Evolutionary conservation across 1,139 yeast species (phyloP).

Genomic region (Chernovozyma aurita): DNA sequence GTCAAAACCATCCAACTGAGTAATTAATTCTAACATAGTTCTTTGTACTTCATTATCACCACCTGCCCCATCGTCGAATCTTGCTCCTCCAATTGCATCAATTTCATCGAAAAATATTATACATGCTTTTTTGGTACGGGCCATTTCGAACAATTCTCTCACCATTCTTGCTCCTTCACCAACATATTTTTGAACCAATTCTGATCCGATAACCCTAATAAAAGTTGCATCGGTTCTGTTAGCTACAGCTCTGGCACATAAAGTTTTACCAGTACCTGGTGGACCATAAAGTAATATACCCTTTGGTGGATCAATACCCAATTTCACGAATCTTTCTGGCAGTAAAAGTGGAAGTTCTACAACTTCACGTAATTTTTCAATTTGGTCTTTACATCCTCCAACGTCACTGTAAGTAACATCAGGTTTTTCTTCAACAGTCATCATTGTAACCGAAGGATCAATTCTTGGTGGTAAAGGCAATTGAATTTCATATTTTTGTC

Average conservation of each 20-base stretch:
- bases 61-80: constrained; percentile 99
- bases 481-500: constrained; percentile 94
- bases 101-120: constrained; percentile 95
- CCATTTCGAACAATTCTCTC: constrained; percentile 96
- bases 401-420: constrained; percentile 88
- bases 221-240: constrained; percentile 98
- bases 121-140: constrained; percentile 95
- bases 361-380: constrained; percentile 94
- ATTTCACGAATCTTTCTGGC: constrained; percentile 92
- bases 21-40: constrained; percentile 96
- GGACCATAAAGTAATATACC: constrained; percentile 91
- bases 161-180: constrained; percentile 99
- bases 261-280: constrained; percentile 96
- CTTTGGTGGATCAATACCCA: constrained; percentile 98
- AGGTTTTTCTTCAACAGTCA: constrained; percentile 99
- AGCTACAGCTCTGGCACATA: constrained; percentile 98
- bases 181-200: constrained; percentile 94
- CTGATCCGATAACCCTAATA: constrained; percentile 96
- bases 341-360: constrained; percentile 92
- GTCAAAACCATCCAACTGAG: constrained; percentile 96
- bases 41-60: constrained; percentile 99
- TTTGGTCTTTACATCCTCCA: constrained; percentile 97
- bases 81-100: constrained; percentile 98
- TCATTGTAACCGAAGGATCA: constrained; percentile 98
- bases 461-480: constrained; percentile 95